A percentile compares a stretch with the other conserved stretches of the same genome.
These are phyloP conservation scores for Buddleja alternifolia DNA, from an alignment of 257 asterid species.

Conservation along the genomic window DNA sequence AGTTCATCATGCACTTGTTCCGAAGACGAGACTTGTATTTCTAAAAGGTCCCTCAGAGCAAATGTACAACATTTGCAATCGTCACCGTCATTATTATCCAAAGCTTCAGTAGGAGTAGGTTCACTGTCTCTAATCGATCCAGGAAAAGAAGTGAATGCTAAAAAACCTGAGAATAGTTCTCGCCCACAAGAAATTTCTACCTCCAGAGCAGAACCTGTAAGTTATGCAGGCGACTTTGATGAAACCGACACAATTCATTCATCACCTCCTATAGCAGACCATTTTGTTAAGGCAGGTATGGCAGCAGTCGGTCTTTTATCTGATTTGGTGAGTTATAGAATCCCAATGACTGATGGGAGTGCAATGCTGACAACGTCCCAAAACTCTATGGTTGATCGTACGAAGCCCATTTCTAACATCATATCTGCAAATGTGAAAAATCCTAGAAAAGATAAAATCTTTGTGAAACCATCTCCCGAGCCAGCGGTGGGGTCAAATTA, in stretches of 20 bases:
- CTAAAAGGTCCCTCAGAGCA: slow-evolving; percentile 54
- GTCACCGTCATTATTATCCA: slow-evolving; percentile 47
- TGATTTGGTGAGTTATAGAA: slow-evolving; percentile 75
- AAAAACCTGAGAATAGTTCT: slow-evolving; percentile 38
- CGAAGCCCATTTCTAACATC: slow-evolving; percentile 50
- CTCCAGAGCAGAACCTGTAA: slow-evolving; percentile 42
- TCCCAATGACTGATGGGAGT: slow-evolving; percentile 67
- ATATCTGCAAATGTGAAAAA: slow-evolving; percentile 45
- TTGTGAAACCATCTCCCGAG: slow-evolving; percentile 45
- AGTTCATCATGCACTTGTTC: slow-evolving; percentile 71
- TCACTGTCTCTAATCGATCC: slow-evolving; percentile 53
- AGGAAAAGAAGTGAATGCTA: slow-evolving; percentile 43
- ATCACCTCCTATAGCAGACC: slow-evolving; percentile 70
- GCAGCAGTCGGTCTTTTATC: slow-evolving; percentile 83
- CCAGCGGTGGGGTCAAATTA: slow-evolving; percentile 33
- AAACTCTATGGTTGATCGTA: slow-evolving; percentile 51
- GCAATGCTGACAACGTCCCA: slow-evolving; percentile 34
- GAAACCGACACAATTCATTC: slow-evolving; percentile 36
- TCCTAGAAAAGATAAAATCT: slow-evolving; percentile 45
- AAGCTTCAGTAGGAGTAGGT: slow-evolving; percentile 51
- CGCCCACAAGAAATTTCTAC: slow-evolving; percentile 37
- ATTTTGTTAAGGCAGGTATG: slow-evolving; percentile 83
- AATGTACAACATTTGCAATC: slow-evolving; percentile 44
- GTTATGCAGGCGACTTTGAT: slow-evolving; percentile 47
- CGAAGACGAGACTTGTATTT: slow-evolving; percentile 73